These are phyloP conservation scores for Phylloporus arenicola DNA, from an alignment of 768 basidiomycete genomes.

Conservation along the genomic window DNA sequence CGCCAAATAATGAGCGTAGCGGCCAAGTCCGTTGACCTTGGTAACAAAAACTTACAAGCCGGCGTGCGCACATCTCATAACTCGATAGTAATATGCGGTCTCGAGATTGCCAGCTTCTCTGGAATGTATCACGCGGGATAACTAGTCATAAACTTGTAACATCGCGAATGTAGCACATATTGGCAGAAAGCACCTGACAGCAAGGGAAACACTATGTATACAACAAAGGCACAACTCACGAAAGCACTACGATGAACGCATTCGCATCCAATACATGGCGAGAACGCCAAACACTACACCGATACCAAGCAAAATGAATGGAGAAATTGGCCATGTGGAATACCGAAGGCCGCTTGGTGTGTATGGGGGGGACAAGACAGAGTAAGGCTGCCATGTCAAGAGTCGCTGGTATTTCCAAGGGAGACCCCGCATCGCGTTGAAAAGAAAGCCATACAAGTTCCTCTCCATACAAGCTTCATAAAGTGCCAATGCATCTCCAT, in stretches of 20 bases:
- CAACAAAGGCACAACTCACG: not conserved
- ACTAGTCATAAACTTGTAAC: too few relatives aligned
- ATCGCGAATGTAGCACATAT: too few relatives aligned
- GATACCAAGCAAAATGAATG: not conserved
- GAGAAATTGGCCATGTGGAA: not conserved
- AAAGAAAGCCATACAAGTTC: constrained; percentile 26
- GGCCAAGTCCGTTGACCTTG: constrained; percentile 11
- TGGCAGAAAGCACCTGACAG: not conserved
- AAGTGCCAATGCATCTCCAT: constrained; percentile 29
- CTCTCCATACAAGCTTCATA: constrained; percentile 34
- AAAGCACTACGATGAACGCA: not conserved
- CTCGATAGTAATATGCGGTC: too few relatives aligned
- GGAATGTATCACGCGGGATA: too few relatives aligned
- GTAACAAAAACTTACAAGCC: too few relatives aligned
- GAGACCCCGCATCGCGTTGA: constrained; percentile 10
- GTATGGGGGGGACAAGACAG: not conserved
- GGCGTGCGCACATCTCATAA: too few relatives aligned
- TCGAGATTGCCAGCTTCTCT: too few relatives aligned
- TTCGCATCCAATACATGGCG: not conserved
- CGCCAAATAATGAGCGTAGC: constrained; percentile 16
- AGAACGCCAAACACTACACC: not conserved
- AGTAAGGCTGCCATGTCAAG: not conserved
- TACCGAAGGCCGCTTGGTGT: not conserved
- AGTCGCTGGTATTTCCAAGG: not conserved
- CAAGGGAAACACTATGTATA: not conserved